Percentiles rank a stretch among this genome's conserved stretches.
Conservation (phyloP, 495 filamentous ascomycete species). For the Neurospora discreta region DNA sequence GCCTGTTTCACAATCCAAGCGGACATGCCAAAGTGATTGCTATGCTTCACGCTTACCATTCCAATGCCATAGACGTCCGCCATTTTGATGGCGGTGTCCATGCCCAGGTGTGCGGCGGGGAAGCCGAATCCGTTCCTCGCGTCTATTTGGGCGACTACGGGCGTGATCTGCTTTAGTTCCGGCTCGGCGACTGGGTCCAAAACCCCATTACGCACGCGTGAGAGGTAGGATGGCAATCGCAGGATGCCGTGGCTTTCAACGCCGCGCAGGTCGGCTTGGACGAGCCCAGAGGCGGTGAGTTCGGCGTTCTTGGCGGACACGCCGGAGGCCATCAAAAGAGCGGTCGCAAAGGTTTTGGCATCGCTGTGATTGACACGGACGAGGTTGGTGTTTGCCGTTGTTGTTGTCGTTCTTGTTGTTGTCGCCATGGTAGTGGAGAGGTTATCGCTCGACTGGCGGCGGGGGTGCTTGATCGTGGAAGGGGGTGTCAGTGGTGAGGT, state of each 20-base stretch:
- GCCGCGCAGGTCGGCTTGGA: conserved; percentile 64
- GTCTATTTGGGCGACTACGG: conserved; percentile 55
- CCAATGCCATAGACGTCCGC: conserved; percentile 58
- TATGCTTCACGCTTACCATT: conserved; percentile 59
- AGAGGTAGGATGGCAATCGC: conserved; percentile 65
- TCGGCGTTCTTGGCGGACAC: conserved; percentile 44
- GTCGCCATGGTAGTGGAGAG: neutral
- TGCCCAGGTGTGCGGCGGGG: conserved; percentile 50
- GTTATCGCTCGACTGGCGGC: neutral
- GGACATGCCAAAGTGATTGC: conserved; percentile 74
- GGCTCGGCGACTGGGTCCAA: conserved; percentile 49
- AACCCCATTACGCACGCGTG: conserved; percentile 52
- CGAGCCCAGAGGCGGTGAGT: conserved; percentile 51
- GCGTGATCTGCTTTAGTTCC: conserved; percentile 46
- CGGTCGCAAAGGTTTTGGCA: conserved; percentile 12
- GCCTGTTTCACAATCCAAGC: conserved; percentile 71
- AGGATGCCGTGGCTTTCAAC: conserved; percentile 71
- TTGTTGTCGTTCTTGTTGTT: conserved; percentile 5
- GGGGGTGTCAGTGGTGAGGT: neutral
- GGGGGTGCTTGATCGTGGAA: neutral
- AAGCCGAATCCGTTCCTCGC: conserved; percentile 68
- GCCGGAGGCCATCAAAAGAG: conserved; percentile 45
- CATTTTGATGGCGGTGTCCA: conserved; percentile 52
- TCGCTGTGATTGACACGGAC: conserved; percentile 7
- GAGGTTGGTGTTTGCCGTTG: conserved; percentile 2